phyloP scores from a whole-genome alignment of 108 stramenopile genomes.

The Licmophora abbreviata region DNA sequence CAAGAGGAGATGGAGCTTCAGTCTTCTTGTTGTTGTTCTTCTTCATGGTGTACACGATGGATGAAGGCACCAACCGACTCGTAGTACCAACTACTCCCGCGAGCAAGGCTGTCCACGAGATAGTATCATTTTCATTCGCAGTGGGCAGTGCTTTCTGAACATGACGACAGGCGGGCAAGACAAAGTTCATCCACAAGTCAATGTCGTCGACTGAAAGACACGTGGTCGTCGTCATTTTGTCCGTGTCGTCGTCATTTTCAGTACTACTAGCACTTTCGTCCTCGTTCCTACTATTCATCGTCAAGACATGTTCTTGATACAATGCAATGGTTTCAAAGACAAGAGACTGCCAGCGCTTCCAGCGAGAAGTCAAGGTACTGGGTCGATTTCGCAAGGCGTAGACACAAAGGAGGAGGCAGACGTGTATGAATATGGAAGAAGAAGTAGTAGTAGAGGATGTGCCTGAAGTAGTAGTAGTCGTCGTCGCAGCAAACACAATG shows the following conservation, averaged over 20 bases:
- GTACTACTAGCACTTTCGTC: no score
- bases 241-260: neutral
- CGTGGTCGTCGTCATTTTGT: neutral
- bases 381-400: slow-evolving; percentile 18
- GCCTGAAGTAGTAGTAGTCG: neutral
- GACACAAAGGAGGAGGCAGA: slow-evolving; percentile 22
- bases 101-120: slow-evolving; percentile 14
- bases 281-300: no score
- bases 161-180: slow-evolving; percentile 17
- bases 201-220: neutral
- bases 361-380: slow-evolving; percentile 4
- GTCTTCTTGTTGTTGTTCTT: neutral
- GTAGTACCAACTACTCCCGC: slow-evolving; percentile 21
- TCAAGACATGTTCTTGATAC: slow-evolving; percentile 17
- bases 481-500: slow-evolving; percentile 13
- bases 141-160: slow-evolving; percentile 14
- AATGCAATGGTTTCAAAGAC: slow-evolving; percentile 24
- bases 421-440: neutral
- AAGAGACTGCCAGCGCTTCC: slow-evolving; percentile 34
- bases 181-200: slow-evolving; percentile 12
- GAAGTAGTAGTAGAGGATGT: no score
- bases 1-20: neutral
- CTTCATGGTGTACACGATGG: no score
- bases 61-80: slow-evolving; percentile 5
- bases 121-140: neutral